A percentile compares a stretch with the other conserved stretches of the same genome.
phyloP scores from a whole-genome alignment of 441 rosid genomes.

The Metrosideros polymorpha region DNA sequence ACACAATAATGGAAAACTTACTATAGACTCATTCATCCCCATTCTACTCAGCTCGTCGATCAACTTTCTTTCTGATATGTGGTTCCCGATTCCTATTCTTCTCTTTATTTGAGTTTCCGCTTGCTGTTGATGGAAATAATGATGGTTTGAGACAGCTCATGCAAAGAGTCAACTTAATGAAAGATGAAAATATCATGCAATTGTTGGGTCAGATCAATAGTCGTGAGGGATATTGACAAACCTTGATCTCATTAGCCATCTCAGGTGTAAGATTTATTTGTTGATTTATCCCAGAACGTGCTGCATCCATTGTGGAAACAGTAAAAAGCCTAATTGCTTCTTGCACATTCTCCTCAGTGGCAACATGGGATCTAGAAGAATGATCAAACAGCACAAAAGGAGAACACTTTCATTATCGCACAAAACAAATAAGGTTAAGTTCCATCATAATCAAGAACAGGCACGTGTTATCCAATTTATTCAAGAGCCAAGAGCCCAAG shows the following conservation, averaged over 20 bases:
- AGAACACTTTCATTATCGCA: not conserved
- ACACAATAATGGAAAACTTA: slow-evolving; percentile 19
- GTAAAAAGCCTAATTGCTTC: slow-evolving; percentile 87
- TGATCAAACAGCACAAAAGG: not conserved
- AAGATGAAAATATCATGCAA: not conserved
- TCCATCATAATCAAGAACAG: not conserved
- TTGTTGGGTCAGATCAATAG: not conserved
- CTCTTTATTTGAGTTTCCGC: slow-evolving; percentile 94
- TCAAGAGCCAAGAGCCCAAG: not conserved
- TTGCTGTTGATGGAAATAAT: slow-evolving; percentile 34
- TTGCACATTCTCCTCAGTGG: slow-evolving; percentile 79
- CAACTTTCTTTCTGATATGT: slow-evolving; percentile 82
- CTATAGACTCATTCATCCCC: slow-evolving; percentile 91
- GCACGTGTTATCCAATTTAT: not conserved
- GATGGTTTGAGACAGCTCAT: not conserved
- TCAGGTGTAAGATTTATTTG: slow-evolving; percentile 74
- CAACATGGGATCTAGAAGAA: slow-evolving; percentile 64
- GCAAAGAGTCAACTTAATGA: not conserved
- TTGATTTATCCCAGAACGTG: slow-evolving; percentile 89
- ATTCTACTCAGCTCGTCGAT: slow-evolving; percentile 76
- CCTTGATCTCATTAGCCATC: slow-evolving; percentile 79
- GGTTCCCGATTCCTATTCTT: slow-evolving; percentile 81
- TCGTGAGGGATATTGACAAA: slow-evolving; percentile 5
- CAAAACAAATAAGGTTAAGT: not conserved
- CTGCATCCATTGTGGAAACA: slow-evolving; percentile 94